Base-by-base conservation (phyloP, 192 early-diverging fungal species). In the Haplosporangium gracile region DNA sequence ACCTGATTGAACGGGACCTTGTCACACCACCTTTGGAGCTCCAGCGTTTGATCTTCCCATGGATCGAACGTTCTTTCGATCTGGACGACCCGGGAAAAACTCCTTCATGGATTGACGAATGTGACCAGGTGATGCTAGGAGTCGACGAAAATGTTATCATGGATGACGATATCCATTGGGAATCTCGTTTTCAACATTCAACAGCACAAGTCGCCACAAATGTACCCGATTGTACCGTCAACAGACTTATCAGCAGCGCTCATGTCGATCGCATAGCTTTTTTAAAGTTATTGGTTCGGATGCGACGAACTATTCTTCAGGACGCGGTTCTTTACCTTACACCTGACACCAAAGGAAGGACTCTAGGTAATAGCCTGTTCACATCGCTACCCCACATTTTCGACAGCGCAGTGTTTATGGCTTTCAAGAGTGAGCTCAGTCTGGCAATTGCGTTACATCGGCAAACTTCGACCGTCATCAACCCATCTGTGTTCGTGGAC, bases 21-120 rank as follows among this genome's bases (percentile, higher is more conserved):
- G 68, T 76, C 36, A 76, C 68, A 38, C 79, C 79, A 15, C 79
- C 79, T 7, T 73, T 81, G 11, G 72, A 65, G 3, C 73, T 81
- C 16, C 79, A 81, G 42, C 57, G 72, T 5, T 15, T 43, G 43
- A 75, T 81, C 26, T 81, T 81, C 49, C 53, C 55, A 32, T 81
- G 79, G 79, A 81, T 81, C 22, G 79, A 81, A 24, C 9, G 38
- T 0, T 55, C 40, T 10, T 81, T 81, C 38, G 72, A 81, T 8
- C 13, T 22, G 15, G 72, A 81, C 29, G 15, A 40, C n/a, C 72
- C 79, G 40, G 79, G 69, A 53, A 39, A 68, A 22, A n/a, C 24
- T 24, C 24, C 24, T 20, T 32, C 26, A 34, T 81, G 79, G 79
- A 24, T 36, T 4, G 1, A 18, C 24, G 63, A 74, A 34, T 81